Base-by-base conservation (phyloP, 2,329 filamentous ascomycete genomes). In the Ascochyta rabiei region DNA sequence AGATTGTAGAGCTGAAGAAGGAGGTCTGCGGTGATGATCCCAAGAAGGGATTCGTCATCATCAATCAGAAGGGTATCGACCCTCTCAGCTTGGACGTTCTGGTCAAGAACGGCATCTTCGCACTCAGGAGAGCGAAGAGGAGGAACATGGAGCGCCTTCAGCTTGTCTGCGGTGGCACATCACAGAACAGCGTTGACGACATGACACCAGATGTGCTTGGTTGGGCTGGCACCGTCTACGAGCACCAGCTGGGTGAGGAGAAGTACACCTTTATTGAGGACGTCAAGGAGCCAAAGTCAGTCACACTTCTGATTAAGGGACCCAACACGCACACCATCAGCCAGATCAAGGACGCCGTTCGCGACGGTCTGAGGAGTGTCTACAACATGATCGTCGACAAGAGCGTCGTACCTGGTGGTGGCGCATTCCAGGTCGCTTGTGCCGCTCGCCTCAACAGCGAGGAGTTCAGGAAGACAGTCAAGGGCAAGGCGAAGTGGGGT, bases 311-410 rank as follows among this genome's bases (percentile, higher is more conserved):
- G 70, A 98, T 99, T 83, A 99, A 98, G 83, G 95, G 95, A 21
- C 95, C 95, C 61, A 99, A 99, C 78, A 83, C 88, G 71, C 95
- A 99, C 81, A 98, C 93, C 58, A 99, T 99, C 69, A 87, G 90
- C 13, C 95, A 99, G 78, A 92, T 99, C 71, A 96, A 92, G 63
- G 95, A 99, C 74, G 95, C 95, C 2, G 95, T 98, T 39, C 87
- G 95, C 48, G 95, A 99, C 74, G 95, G 95, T 59, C 84, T 99
- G 64, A 87, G 95, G 72, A 96, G 91, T 74, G 95, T 98, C 44
- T 98, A 97, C 85, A 99, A 99, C 82, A 96, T 96, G 83, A 98
- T 99, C 75, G 93, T 98, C n/a, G 95, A 99, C 76, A 87, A 89
- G 78, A 93, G 90, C 65, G 95, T 99, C 18, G 91, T 99, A 23